Base-by-base conservation (phyloP, 1,284 basidiomycete genomes). In the Veloporphyrellus conicus region DNA sequence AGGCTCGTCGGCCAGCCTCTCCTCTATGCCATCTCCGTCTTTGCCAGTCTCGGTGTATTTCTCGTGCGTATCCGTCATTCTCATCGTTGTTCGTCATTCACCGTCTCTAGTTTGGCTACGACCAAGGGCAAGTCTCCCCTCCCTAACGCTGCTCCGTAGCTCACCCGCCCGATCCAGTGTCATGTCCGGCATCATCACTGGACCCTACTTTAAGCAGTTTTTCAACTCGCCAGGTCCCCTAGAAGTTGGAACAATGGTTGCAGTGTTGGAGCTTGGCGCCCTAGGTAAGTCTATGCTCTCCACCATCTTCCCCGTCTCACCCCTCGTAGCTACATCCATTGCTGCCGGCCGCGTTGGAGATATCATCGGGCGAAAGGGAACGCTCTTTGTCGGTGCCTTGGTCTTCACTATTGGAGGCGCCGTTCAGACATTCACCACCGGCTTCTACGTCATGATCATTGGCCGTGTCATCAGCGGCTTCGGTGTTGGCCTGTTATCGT, bases 131-230 rank as follows among this genome's bases (percentile, higher is more conserved):
- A 54, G 41, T 42, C 2, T 39, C 6, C 28, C 6, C 4, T 33
- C 44, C 41, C 41, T 35, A 22, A 40, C 35, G 22, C 3, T 31
- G 2, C 40, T 14, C 39, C 59, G 48, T 31, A 61, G 41, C 70
- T 71, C 66, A 71, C 65, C 27, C 8, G 23, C 23, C 38, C n/a
- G 20, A 58, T 86, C 32, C 11, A 60, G 87, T 50, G 87, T 90
- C 63, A 90, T 90, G 86, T 89, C 84, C 55, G 92, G 92, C 27
- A 85, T 96, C 60, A 95, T 98, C 67, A 98, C 94, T 18, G 90
- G 91, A 0, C 91, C 92, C 22, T 82, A 93, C 67, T 96, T 97
- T 71, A 82, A 79, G 59, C 78, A 81, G 50, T 90, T 78, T 68
- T 92, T 95, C 72, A 74, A 88, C 54, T 78, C 87, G 23, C 94